Evolutionary conservation across 371 early-diverging fungal genomes (phyloP).

Genomic region (Mucor circinelloides): DNA sequence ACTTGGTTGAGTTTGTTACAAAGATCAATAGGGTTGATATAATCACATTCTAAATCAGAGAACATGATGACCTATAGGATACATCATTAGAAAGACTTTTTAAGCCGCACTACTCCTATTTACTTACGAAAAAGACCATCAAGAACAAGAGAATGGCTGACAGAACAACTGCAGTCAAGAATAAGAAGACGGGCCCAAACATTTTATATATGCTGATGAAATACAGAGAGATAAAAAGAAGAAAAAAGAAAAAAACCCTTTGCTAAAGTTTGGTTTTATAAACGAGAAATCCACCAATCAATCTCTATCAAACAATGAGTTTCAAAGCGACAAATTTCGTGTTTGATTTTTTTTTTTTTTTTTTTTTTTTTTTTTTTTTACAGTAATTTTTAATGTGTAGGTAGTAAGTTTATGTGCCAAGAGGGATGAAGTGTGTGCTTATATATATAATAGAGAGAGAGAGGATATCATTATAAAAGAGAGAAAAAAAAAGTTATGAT

Average conservation of each 20-base stretch:
- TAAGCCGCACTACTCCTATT: background rate
- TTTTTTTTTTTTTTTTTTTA: background rate
- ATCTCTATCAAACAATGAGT: background rate
- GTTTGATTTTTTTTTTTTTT: background rate
- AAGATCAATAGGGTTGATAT: conserved; percentile 96
- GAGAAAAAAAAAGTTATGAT: background rate
- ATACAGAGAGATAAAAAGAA: conserved; percentile 7
- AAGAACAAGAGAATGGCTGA: conserved; percentile 88
- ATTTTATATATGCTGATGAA: conserved; percentile 16
- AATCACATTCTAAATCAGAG: conserved; percentile 92
- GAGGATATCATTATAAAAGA: background rate
- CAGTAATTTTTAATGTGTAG: background rate
- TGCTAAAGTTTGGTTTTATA: background rate
- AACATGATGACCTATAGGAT: conserved; percentile 78
- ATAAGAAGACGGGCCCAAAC: conserved; percentile 75
- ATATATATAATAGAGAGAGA: background rate
- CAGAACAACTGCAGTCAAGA: conserved; percentile 87
- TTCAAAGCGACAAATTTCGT: background rate
- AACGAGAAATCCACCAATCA: background rate
- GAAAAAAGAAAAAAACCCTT: background rate
- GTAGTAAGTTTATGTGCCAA: background rate
- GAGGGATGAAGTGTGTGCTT: background rate
- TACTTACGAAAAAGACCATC: conserved; percentile 51
- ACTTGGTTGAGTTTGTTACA: conserved; percentile 92
- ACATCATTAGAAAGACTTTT: background rate